phyloP scores from a whole-genome alignment of 805 yeast species.

The Yarrowia keelungensis region DNA sequence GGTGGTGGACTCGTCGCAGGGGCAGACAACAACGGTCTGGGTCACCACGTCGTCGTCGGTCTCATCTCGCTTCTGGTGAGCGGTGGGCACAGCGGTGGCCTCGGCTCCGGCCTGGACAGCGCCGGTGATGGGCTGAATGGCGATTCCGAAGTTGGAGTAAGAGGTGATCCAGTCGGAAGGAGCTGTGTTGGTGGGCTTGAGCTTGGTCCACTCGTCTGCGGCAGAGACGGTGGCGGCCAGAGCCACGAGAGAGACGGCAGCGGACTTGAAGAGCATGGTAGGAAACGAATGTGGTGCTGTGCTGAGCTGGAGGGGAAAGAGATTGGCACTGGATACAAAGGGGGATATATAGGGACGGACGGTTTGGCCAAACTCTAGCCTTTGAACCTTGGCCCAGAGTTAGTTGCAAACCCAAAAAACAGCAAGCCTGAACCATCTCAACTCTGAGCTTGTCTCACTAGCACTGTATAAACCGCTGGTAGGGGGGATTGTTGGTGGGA shows the following conservation, averaged over 20 bases:
- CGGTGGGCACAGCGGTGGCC: constrained; percentile 30
- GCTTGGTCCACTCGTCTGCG: constrained; percentile 36
- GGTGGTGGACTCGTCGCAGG: constrained; percentile 34
- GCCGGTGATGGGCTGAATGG: constrained; percentile 36
- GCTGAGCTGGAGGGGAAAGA: constrained; percentile 10
- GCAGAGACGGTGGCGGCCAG: constrained; percentile 30
- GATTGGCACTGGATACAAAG: background rate
- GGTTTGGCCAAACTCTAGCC: background rate
- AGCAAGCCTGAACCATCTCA: constrained; percentile 15
- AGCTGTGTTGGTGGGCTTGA: constrained; percentile 30
- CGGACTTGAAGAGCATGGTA: constrained; percentile 24
- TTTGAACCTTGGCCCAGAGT: background rate
- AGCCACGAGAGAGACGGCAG: constrained; percentile 27
- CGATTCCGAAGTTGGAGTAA: constrained; percentile 35
- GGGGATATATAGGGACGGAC: constrained; percentile 25
- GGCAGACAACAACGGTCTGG: constrained; percentile 36
- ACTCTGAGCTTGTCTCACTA: constrained; percentile 11
- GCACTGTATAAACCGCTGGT: background rate
- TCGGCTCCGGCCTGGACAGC: constrained; percentile 34
- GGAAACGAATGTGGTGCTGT: constrained; percentile 29
- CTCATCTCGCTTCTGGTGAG: constrained; percentile 35
- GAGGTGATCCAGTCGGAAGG: constrained; percentile 26
- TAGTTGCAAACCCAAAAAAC: background rate
- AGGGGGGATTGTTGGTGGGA: too few species aligned
- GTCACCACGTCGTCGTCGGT: constrained; percentile 21